These are phyloP conservation scores for Eudorina sp. DNA, from an alignment of 139 green algal genomes.

Conservation along the genomic window DNA sequence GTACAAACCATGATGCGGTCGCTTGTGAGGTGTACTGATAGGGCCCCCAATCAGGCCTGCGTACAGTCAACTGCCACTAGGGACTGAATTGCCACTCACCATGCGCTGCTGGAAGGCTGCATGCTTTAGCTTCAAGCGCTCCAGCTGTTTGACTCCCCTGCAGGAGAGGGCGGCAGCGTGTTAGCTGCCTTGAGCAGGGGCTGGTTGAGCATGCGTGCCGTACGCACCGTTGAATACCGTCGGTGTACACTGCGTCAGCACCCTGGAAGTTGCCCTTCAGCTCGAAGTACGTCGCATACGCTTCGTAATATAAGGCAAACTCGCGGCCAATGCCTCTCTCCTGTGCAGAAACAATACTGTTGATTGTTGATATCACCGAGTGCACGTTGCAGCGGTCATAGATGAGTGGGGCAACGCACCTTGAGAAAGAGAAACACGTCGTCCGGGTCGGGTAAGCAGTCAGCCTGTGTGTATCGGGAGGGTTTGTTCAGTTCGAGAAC, in stretches of 20 bases:
- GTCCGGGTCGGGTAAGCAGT: slow-evolving; percentile 86
- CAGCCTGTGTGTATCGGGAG: slow-evolving; percentile 69
- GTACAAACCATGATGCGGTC: too few species aligned
- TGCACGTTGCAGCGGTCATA: too few species aligned
- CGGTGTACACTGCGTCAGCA: slow-evolving; percentile 82
- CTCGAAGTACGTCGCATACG: slow-evolving; percentile 89
- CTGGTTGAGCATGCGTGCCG: neutral
- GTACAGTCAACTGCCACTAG: too few species aligned
- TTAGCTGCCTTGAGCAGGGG: neutral
- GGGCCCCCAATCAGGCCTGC: too few species aligned
- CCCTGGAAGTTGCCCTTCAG: slow-evolving; percentile 75
- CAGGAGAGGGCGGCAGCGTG: neutral
- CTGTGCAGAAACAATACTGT: too few species aligned
- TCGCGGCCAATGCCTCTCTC: slow-evolving; percentile 85
- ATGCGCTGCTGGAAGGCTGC: slow-evolving; percentile 89
- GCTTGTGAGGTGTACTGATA: too few species aligned
- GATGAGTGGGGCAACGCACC: slow-evolving; percentile 31
- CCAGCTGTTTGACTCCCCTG: slow-evolving; percentile 78
- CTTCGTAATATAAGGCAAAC: slow-evolving; percentile 91
- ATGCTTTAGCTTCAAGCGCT: slow-evolving; percentile 83
- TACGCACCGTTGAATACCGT: slow-evolving; percentile 70
- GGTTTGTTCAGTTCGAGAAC: neutral
- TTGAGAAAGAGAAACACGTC: slow-evolving; percentile 92
- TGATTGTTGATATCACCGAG: too few species aligned
- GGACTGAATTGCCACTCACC: slow-evolving; percentile 58